A percentile compares a stretch with the other conserved stretches of the same genome.
These are phyloP conservation scores for Ogataea pilisensis DNA, from an alignment of 805 yeast species.

Conservation along the genomic window DNA sequence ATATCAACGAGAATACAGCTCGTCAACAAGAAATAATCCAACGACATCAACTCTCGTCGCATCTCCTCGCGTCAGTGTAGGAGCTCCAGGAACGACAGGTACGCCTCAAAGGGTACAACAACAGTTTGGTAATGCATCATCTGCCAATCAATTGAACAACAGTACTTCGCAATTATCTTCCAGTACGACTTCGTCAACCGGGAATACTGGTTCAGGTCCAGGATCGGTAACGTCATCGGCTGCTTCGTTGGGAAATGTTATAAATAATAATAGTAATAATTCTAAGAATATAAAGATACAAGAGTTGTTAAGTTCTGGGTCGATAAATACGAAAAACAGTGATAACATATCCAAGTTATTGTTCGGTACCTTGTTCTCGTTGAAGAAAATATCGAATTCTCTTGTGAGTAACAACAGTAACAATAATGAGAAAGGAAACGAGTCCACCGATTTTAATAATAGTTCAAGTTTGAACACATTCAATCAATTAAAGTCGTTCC, in stretches of 20 bases:
- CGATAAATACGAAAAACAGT: slow-evolving; percentile 49
- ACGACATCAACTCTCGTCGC: slow-evolving; percentile 1
- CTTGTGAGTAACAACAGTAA: slow-evolving; percentile 4
- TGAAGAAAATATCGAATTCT: slow-evolving; percentile 62
- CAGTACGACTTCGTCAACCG: not conserved
- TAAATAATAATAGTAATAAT: not conserved
- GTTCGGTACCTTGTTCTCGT: slow-evolving; percentile 79
- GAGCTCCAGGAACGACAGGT: not conserved
- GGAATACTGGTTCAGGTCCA: slow-evolving; percentile 7
- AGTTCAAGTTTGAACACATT: slow-evolving; percentile 29
- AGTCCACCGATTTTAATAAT: slow-evolving; percentile 2
- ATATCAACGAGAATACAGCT: slow-evolving; percentile 65
- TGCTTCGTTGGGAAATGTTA: no score
- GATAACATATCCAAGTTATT: slow-evolving; percentile 75
- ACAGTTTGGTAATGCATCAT: not conserved
- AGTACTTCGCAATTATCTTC: not conserved
- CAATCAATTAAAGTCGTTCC: slow-evolving; percentile 36
- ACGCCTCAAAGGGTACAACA: not conserved
- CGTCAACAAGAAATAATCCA: not conserved
- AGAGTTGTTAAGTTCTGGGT: slow-evolving; percentile 26
- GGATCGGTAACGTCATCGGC: slow-evolving; percentile 1
- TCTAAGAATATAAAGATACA: slow-evolving; percentile 6
- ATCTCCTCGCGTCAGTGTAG: not conserved
- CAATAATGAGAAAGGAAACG: slow-evolving; percentile 1
- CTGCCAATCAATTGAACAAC: not conserved